These are phyloP conservation scores for Panellus pusillus DNA, from an alignment of 768 basidiomycete species.

Conservation along the genomic window DNA sequence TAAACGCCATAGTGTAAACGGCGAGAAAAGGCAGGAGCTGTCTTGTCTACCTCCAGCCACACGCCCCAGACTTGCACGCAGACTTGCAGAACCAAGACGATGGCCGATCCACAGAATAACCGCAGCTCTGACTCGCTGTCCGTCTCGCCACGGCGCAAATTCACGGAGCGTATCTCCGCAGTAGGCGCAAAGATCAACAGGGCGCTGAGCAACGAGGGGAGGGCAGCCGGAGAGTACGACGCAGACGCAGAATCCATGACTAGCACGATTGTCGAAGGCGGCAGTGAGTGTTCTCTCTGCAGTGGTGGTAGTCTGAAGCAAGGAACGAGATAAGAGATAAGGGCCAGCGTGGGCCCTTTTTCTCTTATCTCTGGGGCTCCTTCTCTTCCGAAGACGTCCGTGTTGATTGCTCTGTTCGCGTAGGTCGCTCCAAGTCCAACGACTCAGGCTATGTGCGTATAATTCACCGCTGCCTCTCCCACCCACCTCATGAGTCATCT, in stretches of 20 bases:
- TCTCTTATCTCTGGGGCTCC: background rate
- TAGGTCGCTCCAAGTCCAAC: slow-evolving; percentile 10
- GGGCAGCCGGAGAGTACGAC: slow-evolving; percentile 4
- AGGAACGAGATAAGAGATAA: slow-evolving; percentile 14
- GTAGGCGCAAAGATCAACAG: slow-evolving; percentile 16
- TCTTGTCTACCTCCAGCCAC: too few relatives aligned
- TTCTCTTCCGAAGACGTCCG: background rate
- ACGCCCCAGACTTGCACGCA: too few relatives aligned
- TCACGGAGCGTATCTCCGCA: slow-evolving; percentile 13
- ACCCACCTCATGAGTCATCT: background rate
- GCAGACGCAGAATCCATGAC: slow-evolving; percentile 14
- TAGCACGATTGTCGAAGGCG: slow-evolving; percentile 8
- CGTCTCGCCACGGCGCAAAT: slow-evolving; percentile 3
- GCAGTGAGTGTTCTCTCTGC: background rate
- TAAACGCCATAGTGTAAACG: too few relatives aligned
- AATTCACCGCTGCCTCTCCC: background rate
- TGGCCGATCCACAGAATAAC: background rate
- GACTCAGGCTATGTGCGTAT: background rate
- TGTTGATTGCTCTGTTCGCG: background rate
- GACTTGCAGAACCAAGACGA: background rate
- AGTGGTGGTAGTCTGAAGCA: slow-evolving; percentile 12
- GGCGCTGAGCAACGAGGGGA: slow-evolving; percentile 14
- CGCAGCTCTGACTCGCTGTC: background rate
- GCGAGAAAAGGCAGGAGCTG: too few relatives aligned
- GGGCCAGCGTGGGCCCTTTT: background rate